Evolutionary conservation across 2,329 filamentous ascomycete species (phyloP).

Genomic region (Thielaviopsis cerberus): DNA sequence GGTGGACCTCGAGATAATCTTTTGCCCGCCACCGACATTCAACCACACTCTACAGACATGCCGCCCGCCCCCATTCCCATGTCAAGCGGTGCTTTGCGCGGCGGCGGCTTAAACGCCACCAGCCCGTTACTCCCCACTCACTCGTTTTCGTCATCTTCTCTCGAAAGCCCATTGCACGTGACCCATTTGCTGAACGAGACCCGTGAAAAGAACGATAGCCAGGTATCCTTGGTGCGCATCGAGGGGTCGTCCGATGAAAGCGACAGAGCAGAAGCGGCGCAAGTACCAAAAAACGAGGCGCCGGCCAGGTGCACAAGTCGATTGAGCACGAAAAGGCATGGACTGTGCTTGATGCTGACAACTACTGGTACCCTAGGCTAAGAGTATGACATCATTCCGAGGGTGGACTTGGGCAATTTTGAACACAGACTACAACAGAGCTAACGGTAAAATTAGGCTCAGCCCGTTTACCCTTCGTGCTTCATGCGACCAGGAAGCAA

Average conservation of each 20-base stretch:
- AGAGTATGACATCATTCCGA: too few species aligned
- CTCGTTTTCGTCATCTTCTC: not conserved
- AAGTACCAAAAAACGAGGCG: not conserved
- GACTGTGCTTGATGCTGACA: not conserved
- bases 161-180: too few species aligned
- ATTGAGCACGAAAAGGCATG: not conserved
- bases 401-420: too few species aligned
- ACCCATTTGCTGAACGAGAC: not conserved
- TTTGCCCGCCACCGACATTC: not conserved
- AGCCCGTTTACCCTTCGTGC: conserved; percentile 58
- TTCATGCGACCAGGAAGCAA: conserved; percentile 73
- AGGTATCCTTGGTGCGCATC: not conserved
- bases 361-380: not conserved
- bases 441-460: not conserved
- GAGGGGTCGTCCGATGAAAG: not conserved
- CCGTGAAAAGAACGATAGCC: not conserved
- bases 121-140: not conserved
- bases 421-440: not conserved
- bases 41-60: not conserved
- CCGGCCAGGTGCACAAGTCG: not conserved
- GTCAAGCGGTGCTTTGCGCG: not conserved
- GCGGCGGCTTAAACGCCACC: not conserved
- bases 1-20: not conserved
- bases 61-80: not conserved
- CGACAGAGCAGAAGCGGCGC: not conserved